phyloP scores from a whole-genome alignment of 495 filamentous ascomycete genomes.

The Geoglossum glabrum region DNA sequence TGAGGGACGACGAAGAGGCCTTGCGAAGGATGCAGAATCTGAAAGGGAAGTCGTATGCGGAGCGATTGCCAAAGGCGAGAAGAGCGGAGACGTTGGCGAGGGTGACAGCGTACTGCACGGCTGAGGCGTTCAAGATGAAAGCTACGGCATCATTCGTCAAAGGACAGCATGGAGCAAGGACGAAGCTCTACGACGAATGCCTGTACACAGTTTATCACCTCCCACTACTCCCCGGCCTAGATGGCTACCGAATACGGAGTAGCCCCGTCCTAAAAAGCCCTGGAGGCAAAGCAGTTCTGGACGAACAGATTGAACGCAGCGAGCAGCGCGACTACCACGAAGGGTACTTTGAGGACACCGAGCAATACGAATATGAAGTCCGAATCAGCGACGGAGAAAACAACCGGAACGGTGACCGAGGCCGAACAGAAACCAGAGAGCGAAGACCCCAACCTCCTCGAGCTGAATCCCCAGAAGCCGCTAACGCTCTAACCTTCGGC shows the following conservation, averaged over 20 bases:
- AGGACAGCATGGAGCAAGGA: slow-evolving; percentile 75
- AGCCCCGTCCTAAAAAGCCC: slow-evolving; percentile 81
- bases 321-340: slow-evolving; percentile 79
- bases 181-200: slow-evolving; percentile 98
- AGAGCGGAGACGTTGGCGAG: slow-evolving; percentile 72
- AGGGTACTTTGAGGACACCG: slow-evolving; percentile 49
- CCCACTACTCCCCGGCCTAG: slow-evolving; percentile 62
- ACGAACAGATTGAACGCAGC: slow-evolving; percentile 91
- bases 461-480: slow-evolving; percentile 20
- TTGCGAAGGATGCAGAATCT: slow-evolving; percentile 34
- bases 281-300: slow-evolving; percentile 77
- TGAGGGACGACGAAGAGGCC: slow-evolving; percentile 61
- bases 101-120: slow-evolving; percentile 91
- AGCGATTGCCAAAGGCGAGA: slow-evolving; percentile 75
- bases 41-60: slow-evolving; percentile 76
- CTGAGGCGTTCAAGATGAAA: slow-evolving; percentile 77
- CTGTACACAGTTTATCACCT: slow-evolving; percentile 90
- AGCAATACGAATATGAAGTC: slow-evolving; percentile 13
- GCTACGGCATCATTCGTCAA: slow-evolving; percentile 72
- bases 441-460: slow-evolving; percentile 1
- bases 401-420: slow-evolving; percentile 20
- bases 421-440: background rate
- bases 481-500: slow-evolving; percentile 52
- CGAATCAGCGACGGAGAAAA: slow-evolving; percentile 22
- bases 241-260: slow-evolving; percentile 73